Percentiles rank a stretch among this genome's conserved stretches.
Evolutionary conservation across 75 land plant genomes (phyloP).

Genomic region (Selaginella tamariscina): DNA sequence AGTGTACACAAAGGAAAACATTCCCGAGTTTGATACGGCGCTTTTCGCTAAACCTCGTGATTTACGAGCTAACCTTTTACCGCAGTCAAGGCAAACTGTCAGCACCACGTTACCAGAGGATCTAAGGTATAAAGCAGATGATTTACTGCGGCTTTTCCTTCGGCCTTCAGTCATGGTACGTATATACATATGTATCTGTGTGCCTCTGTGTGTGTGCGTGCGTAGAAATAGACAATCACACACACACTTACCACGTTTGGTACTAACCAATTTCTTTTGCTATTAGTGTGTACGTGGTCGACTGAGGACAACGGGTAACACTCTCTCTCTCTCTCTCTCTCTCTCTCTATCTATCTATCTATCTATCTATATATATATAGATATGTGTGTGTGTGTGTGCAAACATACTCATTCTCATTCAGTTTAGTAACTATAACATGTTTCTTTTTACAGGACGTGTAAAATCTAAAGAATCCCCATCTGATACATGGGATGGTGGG

Average conservation of each 20-base stretch:
- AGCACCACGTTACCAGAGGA: constrained; percentile 79
- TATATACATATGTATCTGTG: too few species aligned
- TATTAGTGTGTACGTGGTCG: too few species aligned
- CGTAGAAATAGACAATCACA: too few species aligned
- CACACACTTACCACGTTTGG: too few species aligned
- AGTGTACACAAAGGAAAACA: constrained; percentile 35
- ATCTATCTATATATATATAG: too few species aligned
- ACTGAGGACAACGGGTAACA: too few species aligned
- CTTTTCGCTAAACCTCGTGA: constrained; percentile 54
- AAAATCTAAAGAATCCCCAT: background rate
- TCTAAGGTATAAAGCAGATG: constrained; percentile 78
- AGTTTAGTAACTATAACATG: background rate
- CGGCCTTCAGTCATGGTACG: constrained; percentile 61
- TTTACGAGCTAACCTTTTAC: constrained; percentile 42
- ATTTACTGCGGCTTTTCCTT: constrained; percentile 72
- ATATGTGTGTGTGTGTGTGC: too few species aligned
- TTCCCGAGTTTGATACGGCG: constrained; percentile 35
- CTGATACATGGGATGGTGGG: constrained; percentile 15
- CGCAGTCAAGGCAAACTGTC: constrained; percentile 32
- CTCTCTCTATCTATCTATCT: too few species aligned
- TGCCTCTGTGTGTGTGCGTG: too few species aligned
- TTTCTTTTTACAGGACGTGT: background rate
- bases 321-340: too few species aligned
- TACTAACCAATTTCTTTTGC: too few species aligned
- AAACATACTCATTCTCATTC: background rate